These are phyloP conservation scores for Tripidium arundinaceum DNA, from an alignment of 202 grass and related monocot species.

Conservation along the genomic window DNA sequence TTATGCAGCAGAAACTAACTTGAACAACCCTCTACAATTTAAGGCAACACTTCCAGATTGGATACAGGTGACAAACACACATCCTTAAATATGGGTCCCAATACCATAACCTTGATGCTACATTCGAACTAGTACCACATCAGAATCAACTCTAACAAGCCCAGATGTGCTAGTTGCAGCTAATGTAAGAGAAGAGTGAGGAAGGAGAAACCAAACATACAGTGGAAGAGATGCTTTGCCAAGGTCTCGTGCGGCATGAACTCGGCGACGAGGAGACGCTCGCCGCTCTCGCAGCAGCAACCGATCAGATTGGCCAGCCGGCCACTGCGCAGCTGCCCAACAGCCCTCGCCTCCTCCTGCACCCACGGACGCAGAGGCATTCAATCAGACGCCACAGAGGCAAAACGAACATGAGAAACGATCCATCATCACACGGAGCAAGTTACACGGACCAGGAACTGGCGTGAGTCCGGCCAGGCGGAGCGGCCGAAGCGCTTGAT, in stretches of 20 bases:
- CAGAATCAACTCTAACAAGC: background rate
- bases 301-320: slow-evolving; percentile 77
- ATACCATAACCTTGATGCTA: slow-evolving; percentile 7
- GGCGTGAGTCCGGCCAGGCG: slow-evolving; percentile 81
- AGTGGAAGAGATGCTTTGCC: slow-evolving; percentile 97
- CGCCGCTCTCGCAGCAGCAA: slow-evolving; percentile 73
- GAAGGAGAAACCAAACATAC: slow-evolving; percentile 38
- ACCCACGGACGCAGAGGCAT: background rate
- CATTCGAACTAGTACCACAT: background rate
- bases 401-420: background rate
- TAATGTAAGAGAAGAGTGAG: background rate
- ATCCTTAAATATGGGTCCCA: slow-evolving; percentile 18
- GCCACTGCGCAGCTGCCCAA: slow-evolving; percentile 67
- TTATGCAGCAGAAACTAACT: background rate
- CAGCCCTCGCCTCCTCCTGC: slow-evolving; percentile 83
- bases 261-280: slow-evolving; percentile 75
- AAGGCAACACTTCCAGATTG: slow-evolving; percentile 1
- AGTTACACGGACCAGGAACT: slow-evolving; percentile 56
- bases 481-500: slow-evolving; percentile 77
- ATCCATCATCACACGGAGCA: background rate
- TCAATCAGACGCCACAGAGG: slow-evolving; percentile 4
- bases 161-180: background rate
- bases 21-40: background rate
- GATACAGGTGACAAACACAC: slow-evolving; percentile 7
- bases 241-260: slow-evolving; percentile 87